Percentiles rank a stretch among this genome's conserved stretches.
Evolutionary conservation across 768 basidiomycete genomes (phyloP).

Genomic region (Lactifluus piperatus): DNA sequence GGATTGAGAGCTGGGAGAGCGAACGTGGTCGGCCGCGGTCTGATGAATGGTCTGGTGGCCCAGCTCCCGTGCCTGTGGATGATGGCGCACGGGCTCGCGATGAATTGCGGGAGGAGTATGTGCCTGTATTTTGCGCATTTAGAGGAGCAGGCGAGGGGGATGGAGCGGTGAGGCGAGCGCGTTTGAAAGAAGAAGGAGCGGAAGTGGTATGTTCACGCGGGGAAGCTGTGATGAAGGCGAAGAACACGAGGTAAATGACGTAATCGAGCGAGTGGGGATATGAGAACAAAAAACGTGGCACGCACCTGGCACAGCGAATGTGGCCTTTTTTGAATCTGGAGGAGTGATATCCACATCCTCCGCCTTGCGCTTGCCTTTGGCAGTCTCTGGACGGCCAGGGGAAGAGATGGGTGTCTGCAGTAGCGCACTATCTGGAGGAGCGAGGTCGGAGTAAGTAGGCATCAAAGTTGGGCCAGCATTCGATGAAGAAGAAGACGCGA

Average conservation of each 20-base stretch:
- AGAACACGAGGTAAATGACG: constrained; percentile 13
- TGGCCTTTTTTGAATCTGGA: constrained; percentile 52
- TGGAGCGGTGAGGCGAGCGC: constrained; percentile 46
- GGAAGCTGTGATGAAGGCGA: constrained; percentile 18
- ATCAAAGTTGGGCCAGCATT: neutral
- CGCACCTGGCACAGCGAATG: constrained; percentile 56
- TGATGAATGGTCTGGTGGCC: neutral
- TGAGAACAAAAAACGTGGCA: constrained; percentile 14
- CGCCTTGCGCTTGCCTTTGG: constrained; percentile 63
- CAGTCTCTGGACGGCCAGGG: constrained; percentile 26
- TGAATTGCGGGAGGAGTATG: constrained; percentile 32
- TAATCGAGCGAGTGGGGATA: constrained; percentile 3
- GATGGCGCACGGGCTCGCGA: constrained; percentile 21
- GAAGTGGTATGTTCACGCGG: constrained; percentile 31
- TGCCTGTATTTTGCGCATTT: constrained; percentile 37
- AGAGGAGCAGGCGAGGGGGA: constrained; percentile 31
- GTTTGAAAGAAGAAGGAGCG: constrained; percentile 70
- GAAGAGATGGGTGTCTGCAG: constrained; percentile 13
- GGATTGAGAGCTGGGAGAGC: constrained; percentile 65
- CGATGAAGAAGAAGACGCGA: constrained; percentile 17
- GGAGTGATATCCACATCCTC: constrained; percentile 65
- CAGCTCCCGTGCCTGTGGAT: constrained; percentile 9
- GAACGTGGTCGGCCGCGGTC: constrained; percentile 23
- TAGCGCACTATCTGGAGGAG: constrained; percentile 24
- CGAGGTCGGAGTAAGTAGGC: constrained; percentile 16